Percentiles rank a stretch among this genome's conserved stretches.
phyloP scores from a whole-genome alignment of 768 basidiomycete genomes.

The Mycena metata region DNA sequence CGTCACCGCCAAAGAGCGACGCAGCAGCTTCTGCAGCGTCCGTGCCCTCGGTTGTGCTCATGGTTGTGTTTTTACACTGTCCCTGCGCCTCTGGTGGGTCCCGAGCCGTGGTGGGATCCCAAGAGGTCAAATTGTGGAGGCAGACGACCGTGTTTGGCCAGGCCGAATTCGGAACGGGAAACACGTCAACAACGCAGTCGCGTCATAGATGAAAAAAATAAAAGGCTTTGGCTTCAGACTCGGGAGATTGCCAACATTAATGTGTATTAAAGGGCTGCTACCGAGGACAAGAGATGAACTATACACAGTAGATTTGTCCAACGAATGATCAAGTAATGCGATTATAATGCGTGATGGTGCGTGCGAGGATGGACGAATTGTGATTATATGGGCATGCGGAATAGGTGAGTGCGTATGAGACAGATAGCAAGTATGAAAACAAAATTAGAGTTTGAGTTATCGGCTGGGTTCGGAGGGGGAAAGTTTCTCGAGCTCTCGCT shows the following conservation, averaged over 20 bases:
- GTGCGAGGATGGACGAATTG: constrained; percentile 45
- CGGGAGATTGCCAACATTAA: constrained; percentile 32
- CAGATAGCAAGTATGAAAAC: constrained; percentile 41
- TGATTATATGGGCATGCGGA: constrained; percentile 42
- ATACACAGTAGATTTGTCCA: constrained; percentile 39
- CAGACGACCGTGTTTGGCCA: constrained; percentile 30
- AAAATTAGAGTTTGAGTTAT: constrained; percentile 42
- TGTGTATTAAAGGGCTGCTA: constrained; percentile 38
- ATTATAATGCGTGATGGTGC: constrained; percentile 52
- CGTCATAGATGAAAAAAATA: not conserved
- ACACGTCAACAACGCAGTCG: constrained; percentile 24
- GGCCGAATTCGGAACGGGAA: not conserved
- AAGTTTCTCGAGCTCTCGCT: constrained; percentile 74
- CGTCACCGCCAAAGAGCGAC: constrained; percentile 81
- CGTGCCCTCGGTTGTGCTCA: constrained; percentile 82
- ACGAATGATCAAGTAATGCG: constrained; percentile 41
- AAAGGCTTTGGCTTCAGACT: not conserved
- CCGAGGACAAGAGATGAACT: constrained; percentile 32
- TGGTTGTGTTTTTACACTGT: constrained; percentile 42
- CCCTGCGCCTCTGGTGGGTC: too few species aligned
- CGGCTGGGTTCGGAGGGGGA: constrained; percentile 44
- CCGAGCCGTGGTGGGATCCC: not conserved
- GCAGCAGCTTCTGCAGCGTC: constrained; percentile 84
- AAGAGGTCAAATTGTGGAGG: not conserved
- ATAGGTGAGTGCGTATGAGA: constrained; percentile 25